A percentile compares a stretch with the other conserved stretches of the same genome.
These are phyloP conservation scores for Coemansia asiatica DNA, from an alignment of 192 early-diverging fungal species.

Conservation along the genomic window DNA sequence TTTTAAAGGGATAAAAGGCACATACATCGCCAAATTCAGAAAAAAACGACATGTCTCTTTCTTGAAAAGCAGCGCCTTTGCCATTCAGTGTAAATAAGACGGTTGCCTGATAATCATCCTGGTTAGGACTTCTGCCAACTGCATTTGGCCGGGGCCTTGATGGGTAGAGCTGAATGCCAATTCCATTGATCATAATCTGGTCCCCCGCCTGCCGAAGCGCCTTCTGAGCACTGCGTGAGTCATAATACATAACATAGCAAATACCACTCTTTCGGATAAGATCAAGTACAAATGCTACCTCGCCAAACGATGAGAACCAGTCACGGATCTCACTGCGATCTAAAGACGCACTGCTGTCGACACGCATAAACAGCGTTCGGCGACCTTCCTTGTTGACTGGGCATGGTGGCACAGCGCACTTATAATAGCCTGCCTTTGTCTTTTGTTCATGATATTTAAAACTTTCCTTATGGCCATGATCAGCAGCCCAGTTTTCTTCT, in stretches of 20 bases:
- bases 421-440: slow-evolving; percentile 2
- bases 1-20: slow-evolving; percentile 18
- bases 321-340: not conserved
- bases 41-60: slow-evolving; percentile 17
- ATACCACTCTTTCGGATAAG: slow-evolving; percentile 13
- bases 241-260: slow-evolving; percentile 45
- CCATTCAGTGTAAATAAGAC: slow-evolving; percentile 28
- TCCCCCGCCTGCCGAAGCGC: slow-evolving; percentile 6
- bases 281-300: slow-evolving; percentile 24
- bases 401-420: not conserved
- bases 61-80: slow-evolving; percentile 4
- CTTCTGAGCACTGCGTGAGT: slow-evolving; percentile 20
- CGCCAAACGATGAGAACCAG: slow-evolving; percentile 30
- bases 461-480: not conserved
- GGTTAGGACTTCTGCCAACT: slow-evolving; percentile 6
- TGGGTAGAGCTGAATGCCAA: not conserved
- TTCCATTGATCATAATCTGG: slow-evolving; percentile 12
- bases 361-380: slow-evolving; percentile 39
- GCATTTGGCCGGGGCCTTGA: slow-evolving; percentile 31
- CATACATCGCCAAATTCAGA: slow-evolving; percentile 25
- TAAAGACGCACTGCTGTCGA: not conserved
- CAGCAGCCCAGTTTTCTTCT: not conserved
- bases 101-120: slow-evolving; percentile 26
- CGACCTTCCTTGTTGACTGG: not conserved
- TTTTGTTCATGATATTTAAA: not conserved